These are phyloP conservation scores for Pseudonitzschia multistriata DNA, from an alignment of 108 stramenopile genomes.

Conservation along the genomic window DNA sequence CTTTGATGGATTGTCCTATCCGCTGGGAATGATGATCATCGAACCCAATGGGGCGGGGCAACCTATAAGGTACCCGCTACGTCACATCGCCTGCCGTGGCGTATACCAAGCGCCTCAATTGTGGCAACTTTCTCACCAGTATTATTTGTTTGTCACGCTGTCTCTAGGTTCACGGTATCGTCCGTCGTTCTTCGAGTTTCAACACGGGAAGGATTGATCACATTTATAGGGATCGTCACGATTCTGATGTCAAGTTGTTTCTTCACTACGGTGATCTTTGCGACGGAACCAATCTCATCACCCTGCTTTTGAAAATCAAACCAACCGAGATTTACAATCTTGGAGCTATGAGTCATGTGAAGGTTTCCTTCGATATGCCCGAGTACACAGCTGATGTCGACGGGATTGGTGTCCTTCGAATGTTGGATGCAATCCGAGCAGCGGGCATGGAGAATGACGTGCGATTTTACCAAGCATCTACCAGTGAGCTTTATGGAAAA, in stretches of 20 bases:
- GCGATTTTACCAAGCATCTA: constrained; percentile 97
- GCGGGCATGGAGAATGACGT: constrained; percentile 80
- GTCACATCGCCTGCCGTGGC: background rate
- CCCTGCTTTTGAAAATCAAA: constrained; percentile 81
- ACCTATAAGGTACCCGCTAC: too few relatives aligned
- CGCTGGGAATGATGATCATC: too few relatives aligned
- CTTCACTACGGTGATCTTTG: constrained; percentile 99
- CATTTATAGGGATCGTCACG: constrained; percentile 96
- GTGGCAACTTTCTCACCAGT: background rate
- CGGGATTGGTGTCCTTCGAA: constrained; percentile 97
- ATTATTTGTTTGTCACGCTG: constrained; percentile 1
- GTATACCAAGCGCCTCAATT: background rate
- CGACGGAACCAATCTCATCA: constrained; percentile 96
- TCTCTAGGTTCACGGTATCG: constrained; percentile 93
- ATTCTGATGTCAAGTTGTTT: constrained; percentile 92
- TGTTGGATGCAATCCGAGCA: constrained; percentile 97
- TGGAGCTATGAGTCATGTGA: constrained; percentile 99
- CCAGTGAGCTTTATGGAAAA: constrained; percentile 98
- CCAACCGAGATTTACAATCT: constrained; percentile 99
- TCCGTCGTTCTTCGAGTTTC: constrained; percentile 97
- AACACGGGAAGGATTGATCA: constrained; percentile 99
- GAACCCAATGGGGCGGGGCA: too few relatives aligned
- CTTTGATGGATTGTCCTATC: too few relatives aligned
- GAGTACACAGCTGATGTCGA: constrained; percentile 99
- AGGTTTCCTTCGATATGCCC: constrained; percentile 97